Conservation (phyloP, 768 basidiomycete genomes). For the Termitomyces sp. region DNA sequence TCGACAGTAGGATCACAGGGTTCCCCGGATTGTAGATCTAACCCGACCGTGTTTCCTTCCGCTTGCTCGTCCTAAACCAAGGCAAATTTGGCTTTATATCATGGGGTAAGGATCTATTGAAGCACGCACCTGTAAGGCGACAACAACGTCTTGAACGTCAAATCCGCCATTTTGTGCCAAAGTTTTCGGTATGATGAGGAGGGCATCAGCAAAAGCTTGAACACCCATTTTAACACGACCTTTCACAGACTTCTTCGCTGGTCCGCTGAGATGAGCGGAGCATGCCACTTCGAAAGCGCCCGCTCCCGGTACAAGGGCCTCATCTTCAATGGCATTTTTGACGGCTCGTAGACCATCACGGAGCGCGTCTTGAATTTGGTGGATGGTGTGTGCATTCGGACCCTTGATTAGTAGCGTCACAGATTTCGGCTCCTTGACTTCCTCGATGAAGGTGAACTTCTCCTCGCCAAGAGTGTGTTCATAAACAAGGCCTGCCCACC, state of each 20-base stretch:
- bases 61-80: slow-evolving; percentile 76
- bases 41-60: slow-evolving; percentile 87
- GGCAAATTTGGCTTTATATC: not conserved
- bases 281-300: slow-evolving; percentile 97
- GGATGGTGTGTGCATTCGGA: slow-evolving; percentile 92
- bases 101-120: not conserved
- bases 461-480: slow-evolving; percentile 99
- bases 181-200: slow-evolving; percentile 94
- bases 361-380: slow-evolving; percentile 97
- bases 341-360: slow-evolving; percentile 94
- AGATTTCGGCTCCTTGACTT: slow-evolving; percentile 91
- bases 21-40: slow-evolving; percentile 91
- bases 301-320: slow-evolving; percentile 86
- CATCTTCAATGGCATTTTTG: slow-evolving; percentile 95
- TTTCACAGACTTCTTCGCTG: slow-evolving; percentile 81
- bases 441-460: slow-evolving; percentile 96
- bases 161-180: slow-evolving; percentile 94
- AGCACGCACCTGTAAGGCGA: slow-evolving; percentile 70
- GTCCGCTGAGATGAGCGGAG: slow-evolving; percentile 73
- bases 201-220: slow-evolving; percentile 92
- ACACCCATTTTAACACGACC: slow-evolving; percentile 97
- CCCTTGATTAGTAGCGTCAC: slow-evolving; percentile 98
- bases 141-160: slow-evolving; percentile 94
- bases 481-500: slow-evolving; percentile 98
- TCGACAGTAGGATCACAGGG: slow-evolving; percentile 94